Conservation (phyloP, 2,329 filamentous ascomycete species). For the Fusarium fujikuroi region DNA sequence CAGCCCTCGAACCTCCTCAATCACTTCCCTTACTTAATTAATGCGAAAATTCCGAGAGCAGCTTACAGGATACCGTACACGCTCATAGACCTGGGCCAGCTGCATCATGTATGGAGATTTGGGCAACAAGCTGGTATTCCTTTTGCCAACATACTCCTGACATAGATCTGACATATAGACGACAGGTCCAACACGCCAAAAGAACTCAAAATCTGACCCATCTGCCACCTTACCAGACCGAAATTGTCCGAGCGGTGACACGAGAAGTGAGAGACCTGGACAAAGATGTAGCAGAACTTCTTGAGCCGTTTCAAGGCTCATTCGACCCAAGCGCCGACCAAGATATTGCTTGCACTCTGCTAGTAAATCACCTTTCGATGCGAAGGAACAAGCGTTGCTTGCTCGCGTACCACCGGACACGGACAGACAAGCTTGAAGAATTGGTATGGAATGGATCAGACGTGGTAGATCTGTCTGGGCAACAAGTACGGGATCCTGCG, state of each 20-base stretch:
- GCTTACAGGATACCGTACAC: background rate
- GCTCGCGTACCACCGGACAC: slow-evolving; percentile 90
- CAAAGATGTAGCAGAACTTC: slow-evolving; percentile 80
- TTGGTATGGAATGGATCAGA: slow-evolving; percentile 93
- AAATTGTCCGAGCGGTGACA: slow-evolving; percentile 86
- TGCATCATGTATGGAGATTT: slow-evolving; percentile 84
- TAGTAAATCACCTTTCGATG: slow-evolving; percentile 96
- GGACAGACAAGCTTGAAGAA: slow-evolving; percentile 91
- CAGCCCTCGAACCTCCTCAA: background rate
- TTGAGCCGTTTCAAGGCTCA: slow-evolving; percentile 83
- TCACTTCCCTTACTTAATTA: background rate
- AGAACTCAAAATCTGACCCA: slow-evolving; percentile 87
- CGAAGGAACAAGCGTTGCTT: slow-evolving; percentile 95
- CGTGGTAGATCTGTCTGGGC: slow-evolving; percentile 75
- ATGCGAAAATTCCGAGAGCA: background rate
- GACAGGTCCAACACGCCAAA: slow-evolving; percentile 95
- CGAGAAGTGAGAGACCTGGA: slow-evolving; percentile 95
- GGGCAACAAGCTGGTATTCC: slow-evolving; percentile 80
- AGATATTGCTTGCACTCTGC: slow-evolving; percentile 84
- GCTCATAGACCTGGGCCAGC: slow-evolving; percentile 2
- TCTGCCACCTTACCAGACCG: slow-evolving; percentile 91
- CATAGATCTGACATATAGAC: slow-evolving; percentile 7
- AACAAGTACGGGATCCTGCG: slow-evolving; percentile 60
- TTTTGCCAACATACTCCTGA: background rate
- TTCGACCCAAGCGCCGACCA: slow-evolving; percentile 89